Evolutionary conservation across 2,329 filamentous ascomycete species (phyloP).

Genomic region (Arthrocladium fulminans): DNA sequence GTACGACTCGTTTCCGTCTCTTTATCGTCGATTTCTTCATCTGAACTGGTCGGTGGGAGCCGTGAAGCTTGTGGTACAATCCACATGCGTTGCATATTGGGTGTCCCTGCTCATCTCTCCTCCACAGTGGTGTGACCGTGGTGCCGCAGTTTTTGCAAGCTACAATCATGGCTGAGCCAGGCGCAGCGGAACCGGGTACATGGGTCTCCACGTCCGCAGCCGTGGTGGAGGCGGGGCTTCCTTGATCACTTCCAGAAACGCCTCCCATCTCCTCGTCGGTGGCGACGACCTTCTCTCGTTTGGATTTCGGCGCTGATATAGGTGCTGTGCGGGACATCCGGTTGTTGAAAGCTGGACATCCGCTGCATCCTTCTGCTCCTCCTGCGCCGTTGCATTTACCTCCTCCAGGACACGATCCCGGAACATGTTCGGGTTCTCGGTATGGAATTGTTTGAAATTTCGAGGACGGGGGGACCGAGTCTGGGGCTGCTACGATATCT

Average conservation of each 20-base stretch:
- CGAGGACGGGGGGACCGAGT: conserved; percentile 27
- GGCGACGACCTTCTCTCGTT: conserved; percentile 22
- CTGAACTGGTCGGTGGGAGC: conserved; percentile 83
- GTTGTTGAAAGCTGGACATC: conserved; percentile 96
- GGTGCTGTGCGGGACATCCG: conserved; percentile 64
- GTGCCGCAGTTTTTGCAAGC: conserved; percentile 96
- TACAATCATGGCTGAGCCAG: conserved; percentile 52
- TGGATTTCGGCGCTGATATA: conserved; percentile 17
- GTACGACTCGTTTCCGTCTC: conserved; percentile 85
- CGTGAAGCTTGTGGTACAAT: conserved; percentile 92
- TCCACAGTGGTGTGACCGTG: conserved; percentile 92
- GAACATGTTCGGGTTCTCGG: conserved; percentile 31
- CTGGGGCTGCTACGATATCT: conserved; percentile 17
- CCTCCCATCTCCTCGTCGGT: conserved; percentile 18
- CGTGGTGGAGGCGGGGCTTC: conserved; percentile 18
- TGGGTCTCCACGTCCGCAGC: conserved; percentile 8
- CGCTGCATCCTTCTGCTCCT: conserved; percentile 86
- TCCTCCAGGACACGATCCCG: conserved; percentile 89
- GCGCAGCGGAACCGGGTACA: conserved; percentile 9
- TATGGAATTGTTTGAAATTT: conserved; percentile 16
- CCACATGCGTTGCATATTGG: conserved; percentile 98
- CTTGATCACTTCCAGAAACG: conserved; percentile 18
- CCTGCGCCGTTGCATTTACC: conserved; percentile 94
- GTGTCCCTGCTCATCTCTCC: conserved; percentile 85
- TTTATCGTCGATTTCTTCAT: conserved; percentile 99